Evolutionary conservation across 1,284 basidiomycete species (phyloP), one percentile per base, ranked within the genome.

Genomic region (Ganoderma lucidum): DNA sequence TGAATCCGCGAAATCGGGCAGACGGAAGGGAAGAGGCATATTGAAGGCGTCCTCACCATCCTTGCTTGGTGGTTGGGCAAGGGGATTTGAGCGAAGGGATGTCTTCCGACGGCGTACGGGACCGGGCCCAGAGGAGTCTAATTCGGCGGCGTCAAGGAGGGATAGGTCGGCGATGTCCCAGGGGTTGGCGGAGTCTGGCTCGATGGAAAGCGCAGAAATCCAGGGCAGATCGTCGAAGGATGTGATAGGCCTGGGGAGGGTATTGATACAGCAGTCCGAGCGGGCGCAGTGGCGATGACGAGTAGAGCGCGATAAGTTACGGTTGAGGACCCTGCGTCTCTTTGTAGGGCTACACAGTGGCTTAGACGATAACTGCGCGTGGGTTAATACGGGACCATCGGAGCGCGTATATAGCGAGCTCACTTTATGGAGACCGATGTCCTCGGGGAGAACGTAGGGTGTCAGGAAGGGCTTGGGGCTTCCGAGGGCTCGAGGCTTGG

Each of bases 91-190:
- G 53, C 77, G 77, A 42, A 74, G 61, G 9, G 78, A 76, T 8
- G 75, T 72, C 76, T 77, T 79, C 35, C 76, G 74, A 45, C 73
- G 74, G 6, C 79, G 78, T 2, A 80, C 70, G 19, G 77, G 78
- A 14, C 77, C 78, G 0, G 75, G 67, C 2, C 72, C 70, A 44
- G 30, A 35, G 9, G 59, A 62, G 23, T 67, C 60, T 58, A 53
- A 60, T 35, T 71, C 62, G n/a, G 71, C 64, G 64, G 74, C 70
- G 35, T 74, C 69, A 41, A 79, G 73, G 15, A 77, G 70, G n/a
- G 79, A 79, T 12, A 80, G 74, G 60, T 80, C 79, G 39, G 78
- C 78, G 56, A 78, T 75, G 66, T 79, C 77, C 75, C 76, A 78
- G 19, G 75, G 70, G 64, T 78, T 74, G 51, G 72, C 59, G 45